Conservation (phyloP, 1,284 basidiomycete species). For the Cutaneotrichosporon dermatis region DNA sequence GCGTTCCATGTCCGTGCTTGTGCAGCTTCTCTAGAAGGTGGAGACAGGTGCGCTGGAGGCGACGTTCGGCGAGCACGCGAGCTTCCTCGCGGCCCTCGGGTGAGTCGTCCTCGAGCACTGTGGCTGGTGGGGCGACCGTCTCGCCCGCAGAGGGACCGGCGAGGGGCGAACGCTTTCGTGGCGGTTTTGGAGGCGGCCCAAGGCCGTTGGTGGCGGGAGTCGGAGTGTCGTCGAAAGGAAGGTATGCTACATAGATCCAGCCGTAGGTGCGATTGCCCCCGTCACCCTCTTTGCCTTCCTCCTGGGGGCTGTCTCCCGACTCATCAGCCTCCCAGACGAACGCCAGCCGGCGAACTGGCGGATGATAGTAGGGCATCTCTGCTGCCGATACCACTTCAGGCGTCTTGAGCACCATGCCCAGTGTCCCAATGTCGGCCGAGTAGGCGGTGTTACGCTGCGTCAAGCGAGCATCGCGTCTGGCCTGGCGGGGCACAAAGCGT, state of each 20-base stretch:
- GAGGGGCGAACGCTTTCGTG: slow-evolving; percentile 32
- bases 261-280: slow-evolving; percentile 48
- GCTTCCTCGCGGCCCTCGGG: slow-evolving; percentile 9
- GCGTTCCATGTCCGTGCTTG: slow-evolving; percentile 76
- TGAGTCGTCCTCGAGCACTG: slow-evolving; percentile 15
- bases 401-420: slow-evolving; percentile 35
- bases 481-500: slow-evolving; percentile 41
- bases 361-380: slow-evolving; percentile 47
- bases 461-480: slow-evolving; percentile 36
- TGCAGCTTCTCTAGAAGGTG: slow-evolving; percentile 76
- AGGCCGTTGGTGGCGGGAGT: slow-evolving; percentile 7
- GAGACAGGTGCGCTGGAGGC: slow-evolving; percentile 74
- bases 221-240: slow-evolving; percentile 26
- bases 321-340: slow-evolving; percentile 31
- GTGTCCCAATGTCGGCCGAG: slow-evolving; percentile 2
- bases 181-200: slow-evolving; percentile 11
- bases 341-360: slow-evolving; percentile 37
- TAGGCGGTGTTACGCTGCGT: slow-evolving; percentile 25
- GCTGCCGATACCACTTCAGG: slow-evolving; percentile 28
- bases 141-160: slow-evolving; percentile 18
- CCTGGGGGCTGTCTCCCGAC: slow-evolving; percentile 58
- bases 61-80: slow-evolving; percentile 24
- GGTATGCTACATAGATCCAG: slow-evolving; percentile 28
- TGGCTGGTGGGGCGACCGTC: slow-evolving; percentile 13
- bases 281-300: slow-evolving; percentile 86